Percentiles rank a stretch among this genome's conserved stretches.
These are phyloP conservation scores for Cyanidioschyzon merolae DNA, from an alignment of 23 red algal genomes.

Conservation along the genomic window DNA sequence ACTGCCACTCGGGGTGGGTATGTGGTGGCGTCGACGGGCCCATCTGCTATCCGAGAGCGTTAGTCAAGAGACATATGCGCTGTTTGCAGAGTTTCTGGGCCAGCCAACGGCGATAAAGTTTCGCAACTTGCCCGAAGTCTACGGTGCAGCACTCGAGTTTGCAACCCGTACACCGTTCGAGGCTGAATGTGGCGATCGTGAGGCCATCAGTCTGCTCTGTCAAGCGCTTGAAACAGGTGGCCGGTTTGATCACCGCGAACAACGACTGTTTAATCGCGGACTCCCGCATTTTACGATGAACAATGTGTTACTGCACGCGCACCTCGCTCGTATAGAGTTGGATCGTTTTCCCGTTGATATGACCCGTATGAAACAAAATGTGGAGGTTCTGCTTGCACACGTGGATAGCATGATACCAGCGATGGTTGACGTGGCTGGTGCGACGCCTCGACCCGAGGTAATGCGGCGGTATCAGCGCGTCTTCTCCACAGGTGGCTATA, in stretches of 20 bases:
- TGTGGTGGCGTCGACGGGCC: slow-evolving; percentile 63
- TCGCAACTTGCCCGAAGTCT: slow-evolving; percentile 2
- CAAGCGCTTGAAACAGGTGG: background rate
- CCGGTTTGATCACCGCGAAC: slow-evolving; percentile 1
- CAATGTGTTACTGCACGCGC: background rate
- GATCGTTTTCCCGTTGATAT: background rate
- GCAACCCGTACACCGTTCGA: background rate
- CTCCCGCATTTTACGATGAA: slow-evolving; percentile 15
- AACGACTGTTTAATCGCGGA: slow-evolving; percentile 1
- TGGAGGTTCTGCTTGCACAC: slow-evolving; percentile 5
- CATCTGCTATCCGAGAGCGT: slow-evolving; percentile 52
- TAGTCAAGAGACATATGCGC: slow-evolving; percentile 34
- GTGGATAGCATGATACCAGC: background rate
- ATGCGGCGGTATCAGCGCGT: background rate
- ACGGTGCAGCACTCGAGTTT: slow-evolving; percentile 10
- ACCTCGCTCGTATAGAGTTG: background rate
- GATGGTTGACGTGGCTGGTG: slow-evolving; percentile 9
- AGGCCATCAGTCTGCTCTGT: background rate
- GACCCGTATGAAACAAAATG: background rate
- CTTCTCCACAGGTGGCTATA: slow-evolving; percentile 2
- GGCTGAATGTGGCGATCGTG: background rate
- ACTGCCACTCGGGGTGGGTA: slow-evolving; percentile 42
- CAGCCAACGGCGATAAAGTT: background rate
- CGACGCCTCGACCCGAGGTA: background rate
- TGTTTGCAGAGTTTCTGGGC: slow-evolving; percentile 26